Conservation (phyloP, 306 rosid genomes). For the Acacia confusa region DNA sequence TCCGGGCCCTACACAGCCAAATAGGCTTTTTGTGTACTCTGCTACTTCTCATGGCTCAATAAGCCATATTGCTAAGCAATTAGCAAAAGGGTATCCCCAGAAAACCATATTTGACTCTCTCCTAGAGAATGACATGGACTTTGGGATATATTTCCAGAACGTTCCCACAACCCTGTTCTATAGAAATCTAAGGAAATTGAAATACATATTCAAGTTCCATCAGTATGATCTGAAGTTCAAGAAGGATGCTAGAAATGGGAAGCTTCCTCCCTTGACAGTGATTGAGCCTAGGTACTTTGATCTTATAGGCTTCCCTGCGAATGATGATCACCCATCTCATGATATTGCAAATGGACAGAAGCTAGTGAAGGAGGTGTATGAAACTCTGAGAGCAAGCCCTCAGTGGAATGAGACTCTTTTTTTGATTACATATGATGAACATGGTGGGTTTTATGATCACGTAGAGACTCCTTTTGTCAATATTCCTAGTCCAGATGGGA, state of each 20-base stretch:
- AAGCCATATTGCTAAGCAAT: slow-evolving; percentile 78
- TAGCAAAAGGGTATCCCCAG: slow-evolving; percentile 88
- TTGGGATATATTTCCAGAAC: slow-evolving; percentile 82
- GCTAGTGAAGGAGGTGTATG: not conserved
- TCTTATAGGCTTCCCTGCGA: slow-evolving; percentile 69
- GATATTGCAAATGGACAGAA: slow-evolving; percentile 46
- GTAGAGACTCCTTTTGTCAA: slow-evolving; percentile 80
- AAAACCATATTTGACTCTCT: slow-evolving; percentile 89
- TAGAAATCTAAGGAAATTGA: slow-evolving; percentile 79
- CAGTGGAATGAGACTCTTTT: slow-evolving; percentile 58
- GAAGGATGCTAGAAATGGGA: slow-evolving; percentile 76
- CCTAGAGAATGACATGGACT: slow-evolving; percentile 61
- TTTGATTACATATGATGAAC: slow-evolving; percentile 90
- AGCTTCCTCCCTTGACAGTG: slow-evolving; percentile 82
- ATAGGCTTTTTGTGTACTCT: slow-evolving; percentile 90
- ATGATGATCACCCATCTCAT: slow-evolving; percentile 98
- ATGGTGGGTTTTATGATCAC: slow-evolving; percentile 93
- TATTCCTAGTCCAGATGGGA: slow-evolving; percentile 94
- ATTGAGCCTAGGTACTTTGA: slow-evolving; percentile 94
- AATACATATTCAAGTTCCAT: slow-evolving; percentile 77
- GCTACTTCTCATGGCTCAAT: slow-evolving; percentile 97
- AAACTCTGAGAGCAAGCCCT: slow-evolving; percentile 10
- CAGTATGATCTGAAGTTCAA: slow-evolving; percentile 76
- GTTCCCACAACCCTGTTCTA: slow-evolving; percentile 86
- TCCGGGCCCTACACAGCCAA: slow-evolving; percentile 98